These are phyloP conservation scores for Phytophthora citricola DNA, from an alignment of 352 stramenopile genomes.

Conservation along the genomic window DNA sequence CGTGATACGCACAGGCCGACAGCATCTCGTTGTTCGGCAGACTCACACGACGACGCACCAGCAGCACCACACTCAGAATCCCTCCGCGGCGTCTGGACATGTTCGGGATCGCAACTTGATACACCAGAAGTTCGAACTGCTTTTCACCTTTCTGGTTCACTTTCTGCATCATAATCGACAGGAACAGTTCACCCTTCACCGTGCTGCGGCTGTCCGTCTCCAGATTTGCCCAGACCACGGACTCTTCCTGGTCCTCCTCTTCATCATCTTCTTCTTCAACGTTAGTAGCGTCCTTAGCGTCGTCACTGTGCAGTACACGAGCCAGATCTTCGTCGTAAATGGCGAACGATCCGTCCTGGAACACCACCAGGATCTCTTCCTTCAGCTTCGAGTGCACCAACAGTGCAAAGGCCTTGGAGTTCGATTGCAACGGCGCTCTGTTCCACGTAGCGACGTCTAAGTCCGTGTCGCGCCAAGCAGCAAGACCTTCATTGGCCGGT, in stretches of 20 bases:
- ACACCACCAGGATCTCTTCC: constrained; percentile 72
- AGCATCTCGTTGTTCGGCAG: constrained; percentile 40
- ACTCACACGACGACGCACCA: constrained; percentile 42
- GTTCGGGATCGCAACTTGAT: constrained; percentile 48
- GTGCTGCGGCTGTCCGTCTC: constrained; percentile 64
- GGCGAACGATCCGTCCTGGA: constrained; percentile 65
- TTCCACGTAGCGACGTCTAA: constrained; percentile 74
- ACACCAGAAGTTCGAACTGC: constrained; percentile 63
- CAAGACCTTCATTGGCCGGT: constrained; percentile 50
- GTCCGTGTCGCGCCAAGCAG: constrained; percentile 70
- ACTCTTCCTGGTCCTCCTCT: constrained; percentile 23
- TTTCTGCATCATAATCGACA: constrained; percentile 66
- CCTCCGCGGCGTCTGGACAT: constrained; percentile 44
- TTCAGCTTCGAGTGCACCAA: constrained; percentile 70
- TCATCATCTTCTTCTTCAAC: constrained; percentile 34
- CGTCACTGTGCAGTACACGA: constrained; percentile 50
- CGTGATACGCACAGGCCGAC: constrained; percentile 67
- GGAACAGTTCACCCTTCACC: constrained; percentile 65
- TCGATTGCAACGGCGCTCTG: constrained; percentile 42
- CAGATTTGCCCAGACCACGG: constrained; percentile 61
- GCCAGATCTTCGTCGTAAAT: constrained; percentile 62
- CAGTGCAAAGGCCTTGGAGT: constrained; percentile 43
- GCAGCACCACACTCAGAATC: constrained; percentile 37
- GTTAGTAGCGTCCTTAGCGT: constrained; percentile 33
- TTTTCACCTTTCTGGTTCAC: constrained; percentile 29